phyloP scores from a whole-genome alignment of 1,139 yeast genomes.

The Pneumocystis carinii region DNA sequence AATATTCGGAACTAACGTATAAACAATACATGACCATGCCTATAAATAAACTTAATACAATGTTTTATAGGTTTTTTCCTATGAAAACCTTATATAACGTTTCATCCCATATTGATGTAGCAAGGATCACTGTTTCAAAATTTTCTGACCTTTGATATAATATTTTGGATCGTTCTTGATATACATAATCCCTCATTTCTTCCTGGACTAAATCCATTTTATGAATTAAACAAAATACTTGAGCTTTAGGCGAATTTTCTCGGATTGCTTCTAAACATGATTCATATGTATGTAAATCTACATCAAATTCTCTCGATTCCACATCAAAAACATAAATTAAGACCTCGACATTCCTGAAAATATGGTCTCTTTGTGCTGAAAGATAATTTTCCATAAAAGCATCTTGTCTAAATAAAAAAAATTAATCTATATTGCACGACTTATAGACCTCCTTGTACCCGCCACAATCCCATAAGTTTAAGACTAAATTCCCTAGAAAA shows the following conservation, averaged over 20 bases:
- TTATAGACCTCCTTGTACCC: slow-evolving; percentile 28
- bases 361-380: slow-evolving; percentile 74
- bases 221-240: slow-evolving; percentile 79
- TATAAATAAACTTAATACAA: slow-evolving; percentile 24
- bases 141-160: slow-evolving; percentile 52
- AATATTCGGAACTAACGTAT: slow-evolving; percentile 89
- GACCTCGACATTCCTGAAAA: slow-evolving; percentile 94
- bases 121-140: slow-evolving; percentile 67
- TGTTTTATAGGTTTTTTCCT: neutral
- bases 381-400: slow-evolving; percentile 91
- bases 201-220: slow-evolving; percentile 92
- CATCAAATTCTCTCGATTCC: slow-evolving; percentile 77
- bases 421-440: neutral
- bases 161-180: slow-evolving; percentile 14
- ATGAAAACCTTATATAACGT: slow-evolving; percentile 40
- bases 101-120: slow-evolving; percentile 97
- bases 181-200: slow-evolving; percentile 66
- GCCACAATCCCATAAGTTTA: slow-evolving; percentile 96
- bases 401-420: slow-evolving; percentile 41
- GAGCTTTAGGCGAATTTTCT: slow-evolving; percentile 80
- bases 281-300: slow-evolving; percentile 83
- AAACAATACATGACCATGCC: slow-evolving; percentile 95
- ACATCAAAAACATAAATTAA: slow-evolving; percentile 93
- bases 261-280: slow-evolving; percentile 69
- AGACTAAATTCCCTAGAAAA: slow-evolving; percentile 85